Conservation (phyloP, 768 basidiomycete species). For the Hydnomerulius pinastri region DNA sequence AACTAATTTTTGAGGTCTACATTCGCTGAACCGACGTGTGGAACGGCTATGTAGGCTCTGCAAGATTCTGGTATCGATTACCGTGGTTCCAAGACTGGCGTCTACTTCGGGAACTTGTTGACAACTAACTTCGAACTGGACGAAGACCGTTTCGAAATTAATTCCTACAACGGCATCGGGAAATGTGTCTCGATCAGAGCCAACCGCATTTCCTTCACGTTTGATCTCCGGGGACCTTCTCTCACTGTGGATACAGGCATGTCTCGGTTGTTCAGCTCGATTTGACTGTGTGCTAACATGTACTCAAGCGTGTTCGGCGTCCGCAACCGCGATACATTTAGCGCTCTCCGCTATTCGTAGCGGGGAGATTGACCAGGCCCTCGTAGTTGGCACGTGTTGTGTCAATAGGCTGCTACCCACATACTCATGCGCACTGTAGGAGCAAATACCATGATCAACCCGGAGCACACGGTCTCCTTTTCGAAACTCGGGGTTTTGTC, state of each 20-base stretch:
- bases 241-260: slow-evolving; percentile 36
- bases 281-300: no score
- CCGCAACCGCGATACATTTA: slow-evolving; percentile 41
- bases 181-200: slow-evolving; percentile 13
- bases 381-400: slow-evolving; percentile 34
- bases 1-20: neutral
- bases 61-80: slow-evolving; percentile 45
- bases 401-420: neutral
- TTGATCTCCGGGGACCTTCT: slow-evolving; percentile 41
- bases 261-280: neutral
- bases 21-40: neutral
- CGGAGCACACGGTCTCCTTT: slow-evolving; percentile 9
- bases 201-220: slow-evolving; percentile 22
- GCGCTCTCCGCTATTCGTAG: slow-evolving; percentile 39
- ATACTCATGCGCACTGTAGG: neutral
- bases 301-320: slow-evolving; percentile 42
- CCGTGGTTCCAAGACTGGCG: slow-evolving; percentile 38
- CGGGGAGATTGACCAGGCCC: slow-evolving; percentile 46
- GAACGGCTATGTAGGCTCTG: slow-evolving; percentile 22
- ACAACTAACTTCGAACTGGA: slow-evolving; percentile 11
- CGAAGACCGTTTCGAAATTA: slow-evolving; percentile 14
- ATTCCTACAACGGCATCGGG: slow-evolving; percentile 13
- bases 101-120: slow-evolving; percentile 29
- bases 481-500: slow-evolving; percentile 26
- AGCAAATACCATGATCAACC: slow-evolving; percentile 16